A percentile compares a stretch with the other conserved stretches of the same genome.
These are phyloP conservation scores for Sisymbrium altissimum DNA, from an alignment of 345 rosid species.

Conservation along the genomic window DNA sequence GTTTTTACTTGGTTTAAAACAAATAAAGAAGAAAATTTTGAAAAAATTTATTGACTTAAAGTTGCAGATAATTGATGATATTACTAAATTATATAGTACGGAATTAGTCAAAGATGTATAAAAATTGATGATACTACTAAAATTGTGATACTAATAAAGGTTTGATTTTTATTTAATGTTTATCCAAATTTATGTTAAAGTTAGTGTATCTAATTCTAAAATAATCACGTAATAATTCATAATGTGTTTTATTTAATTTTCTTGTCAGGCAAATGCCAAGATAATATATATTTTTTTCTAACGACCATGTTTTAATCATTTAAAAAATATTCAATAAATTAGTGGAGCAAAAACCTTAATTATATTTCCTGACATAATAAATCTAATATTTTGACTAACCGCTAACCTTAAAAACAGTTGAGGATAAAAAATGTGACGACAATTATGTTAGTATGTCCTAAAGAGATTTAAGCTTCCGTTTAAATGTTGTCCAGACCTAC, in stretches of 20 bases:
- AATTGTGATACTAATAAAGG: background rate
- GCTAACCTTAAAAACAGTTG: background rate
- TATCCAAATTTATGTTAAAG: background rate
- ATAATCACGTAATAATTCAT: background rate
- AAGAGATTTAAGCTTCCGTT: background rate
- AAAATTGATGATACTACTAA: background rate
- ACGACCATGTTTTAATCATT: background rate
- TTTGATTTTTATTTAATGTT: background rate
- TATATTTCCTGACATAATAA: background rate
- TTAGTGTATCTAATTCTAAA: background rate
- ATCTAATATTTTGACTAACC: background rate
- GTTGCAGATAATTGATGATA: background rate
- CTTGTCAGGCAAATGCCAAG: background rate
- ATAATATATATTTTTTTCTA: background rate
- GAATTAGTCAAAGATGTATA: background rate
- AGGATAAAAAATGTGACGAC: background rate
- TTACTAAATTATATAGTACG: background rate
- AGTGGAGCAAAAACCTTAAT: background rate
- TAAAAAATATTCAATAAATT: background rate
- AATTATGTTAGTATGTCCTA: slow-evolving; percentile 4
- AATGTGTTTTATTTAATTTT: background rate
- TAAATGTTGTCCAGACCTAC: slow-evolving; percentile 30
- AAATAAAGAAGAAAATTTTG: no score
- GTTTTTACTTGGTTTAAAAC: background rate
- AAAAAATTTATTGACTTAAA: background rate